These are phyloP conservation scores for Camptophora hylomeconis DNA, from an alignment of 2,329 filamentous ascomycete genomes.

Conservation along the genomic window DNA sequence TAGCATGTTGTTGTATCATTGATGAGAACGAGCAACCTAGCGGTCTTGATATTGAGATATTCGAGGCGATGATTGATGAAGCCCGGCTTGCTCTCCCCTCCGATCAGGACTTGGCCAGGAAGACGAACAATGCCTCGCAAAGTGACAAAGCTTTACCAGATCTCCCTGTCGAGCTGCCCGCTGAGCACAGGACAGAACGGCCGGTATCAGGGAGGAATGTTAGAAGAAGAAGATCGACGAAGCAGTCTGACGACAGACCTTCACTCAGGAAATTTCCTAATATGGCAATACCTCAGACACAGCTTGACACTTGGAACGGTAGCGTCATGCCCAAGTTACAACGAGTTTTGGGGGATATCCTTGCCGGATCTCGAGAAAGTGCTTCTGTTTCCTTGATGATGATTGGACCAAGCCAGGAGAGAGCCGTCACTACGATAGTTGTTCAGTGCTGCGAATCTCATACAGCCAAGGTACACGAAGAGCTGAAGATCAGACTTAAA, in stretches of 20 bases:
- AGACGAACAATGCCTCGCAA: too few species aligned
- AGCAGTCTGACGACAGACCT: slow-evolving; percentile 3
- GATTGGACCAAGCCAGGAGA: slow-evolving; percentile 44
- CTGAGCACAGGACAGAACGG: too few species aligned
- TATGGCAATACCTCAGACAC: slow-evolving; percentile 40
- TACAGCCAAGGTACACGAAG: slow-evolving; percentile 41
- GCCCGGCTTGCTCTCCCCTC: slow-evolving; percentile 3
- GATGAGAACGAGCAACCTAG: slow-evolving; percentile 17
- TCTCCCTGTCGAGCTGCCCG: too few species aligned
- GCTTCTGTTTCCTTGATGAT: slow-evolving; percentile 48
- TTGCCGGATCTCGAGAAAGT: slow-evolving; percentile 47
- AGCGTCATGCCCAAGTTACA: slow-evolving; percentile 44
- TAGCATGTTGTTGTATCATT: slow-evolving; percentile 15
- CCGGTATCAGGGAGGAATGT: too few species aligned
- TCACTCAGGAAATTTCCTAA: slow-evolving; percentile 32
- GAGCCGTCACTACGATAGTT: slow-evolving; percentile 48
- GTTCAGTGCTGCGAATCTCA: slow-evolving; percentile 42
- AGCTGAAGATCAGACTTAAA: slow-evolving; percentile 44
- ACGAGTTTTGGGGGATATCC: slow-evolving; percentile 43
- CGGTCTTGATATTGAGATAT: slow-evolving; percentile 15
- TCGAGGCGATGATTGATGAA: slow-evolving; percentile 11
- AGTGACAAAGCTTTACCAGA: too few species aligned
- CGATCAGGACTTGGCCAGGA: too few species aligned
- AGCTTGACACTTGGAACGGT: slow-evolving; percentile 46
- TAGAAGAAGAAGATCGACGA: too few species aligned